Base-by-base conservation (phyloP, 306 rosid genomes). In the Sicyos edulis region DNA sequence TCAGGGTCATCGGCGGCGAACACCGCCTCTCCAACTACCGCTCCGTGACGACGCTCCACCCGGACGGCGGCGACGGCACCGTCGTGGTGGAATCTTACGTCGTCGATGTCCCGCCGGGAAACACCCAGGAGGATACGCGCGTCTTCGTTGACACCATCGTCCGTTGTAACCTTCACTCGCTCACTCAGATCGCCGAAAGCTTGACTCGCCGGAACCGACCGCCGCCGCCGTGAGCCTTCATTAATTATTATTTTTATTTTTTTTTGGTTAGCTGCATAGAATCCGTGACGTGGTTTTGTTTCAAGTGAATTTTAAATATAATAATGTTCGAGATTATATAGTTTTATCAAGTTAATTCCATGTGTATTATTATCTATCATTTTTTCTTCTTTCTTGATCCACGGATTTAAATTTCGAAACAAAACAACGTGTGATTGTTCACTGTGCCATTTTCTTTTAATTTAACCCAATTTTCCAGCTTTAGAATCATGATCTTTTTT, bases 1-100 rank as follows among this genome's bases (percentile, higher is more conserved):
- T 95, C 85, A 91, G 99, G 74, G 87, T 95, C 73, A 82, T 95
- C 56, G 99, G 96, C 4, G 99, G 99, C 8, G 99, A 95, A 4
- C 99, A 95, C 85, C 80, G 99, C 2, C 91, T 91, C 2, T 26
- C 86, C 0, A 95, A 91, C 80, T 95, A 95, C 85, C 80, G 86
- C 63, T 95, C 97, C 7, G 89, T 95, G 5, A 95, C 96, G 0
- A 87, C 97, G 0, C 99, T 95, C 58, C 99, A 91, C 75, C 80
- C 72, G 1, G 65, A 82, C 0, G 50, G 70, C 22, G 3, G 29
- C 29, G 29, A 64, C 54, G 85, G 82, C 0, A 95, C 99, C 32
- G 83, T 85, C 29, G 99, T 87, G 19, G 88, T 95, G 10, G 99
- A 95, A 73, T 95, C 99, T 1, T 95, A 89, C 81, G 96, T 86